Conservation (phyloP, 2,329 filamentous ascomycete genomes). For the Penicillium sp. region DNA sequence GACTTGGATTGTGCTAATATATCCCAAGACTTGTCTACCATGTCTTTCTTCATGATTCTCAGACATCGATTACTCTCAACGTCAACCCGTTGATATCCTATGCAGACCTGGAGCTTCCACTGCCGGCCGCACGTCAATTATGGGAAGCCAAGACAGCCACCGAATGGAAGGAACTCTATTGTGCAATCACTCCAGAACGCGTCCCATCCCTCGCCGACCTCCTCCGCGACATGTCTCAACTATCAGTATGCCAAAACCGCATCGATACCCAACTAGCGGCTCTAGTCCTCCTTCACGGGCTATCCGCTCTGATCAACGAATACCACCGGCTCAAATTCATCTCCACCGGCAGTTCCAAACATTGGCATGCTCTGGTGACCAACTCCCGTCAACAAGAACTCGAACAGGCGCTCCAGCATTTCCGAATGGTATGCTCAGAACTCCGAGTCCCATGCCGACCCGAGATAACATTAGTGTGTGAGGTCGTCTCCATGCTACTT, state of each 20-base stretch:
- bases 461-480: conserved; percentile 33
- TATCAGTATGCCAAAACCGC: conserved; percentile 49
- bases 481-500: conserved; percentile 38
- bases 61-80: conserved; percentile 65
- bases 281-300: conserved; percentile 62
- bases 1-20: conserved; percentile 28
- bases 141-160: conserved; percentile 65
- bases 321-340: conserved; percentile 56
- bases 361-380: conserved; percentile 48
- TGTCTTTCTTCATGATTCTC: conserved; percentile 63
- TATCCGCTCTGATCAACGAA: conserved; percentile 66
- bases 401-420: conserved; percentile 55
- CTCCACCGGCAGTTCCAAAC: conserved; percentile 40
- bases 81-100: conserved; percentile 67
- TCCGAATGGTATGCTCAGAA: conserved; percentile 39
- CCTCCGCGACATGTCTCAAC: conserved; percentile 55
- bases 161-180: conserved; percentile 63
- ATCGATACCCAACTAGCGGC: conserved; percentile 59
- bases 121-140: conserved; percentile 61
- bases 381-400: conserved; percentile 62
- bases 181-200: conserved; percentile 41
- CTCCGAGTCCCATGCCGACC: conserved; percentile 14
- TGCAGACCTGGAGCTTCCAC: conserved; percentile 63
- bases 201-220: conserved; percentile 47
- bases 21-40: conserved; percentile 56